These are phyloP conservation scores for Hypoxylon perforatum DNA, from an alignment of 495 filamentous ascomycete genomes.

Conservation along the genomic window DNA sequence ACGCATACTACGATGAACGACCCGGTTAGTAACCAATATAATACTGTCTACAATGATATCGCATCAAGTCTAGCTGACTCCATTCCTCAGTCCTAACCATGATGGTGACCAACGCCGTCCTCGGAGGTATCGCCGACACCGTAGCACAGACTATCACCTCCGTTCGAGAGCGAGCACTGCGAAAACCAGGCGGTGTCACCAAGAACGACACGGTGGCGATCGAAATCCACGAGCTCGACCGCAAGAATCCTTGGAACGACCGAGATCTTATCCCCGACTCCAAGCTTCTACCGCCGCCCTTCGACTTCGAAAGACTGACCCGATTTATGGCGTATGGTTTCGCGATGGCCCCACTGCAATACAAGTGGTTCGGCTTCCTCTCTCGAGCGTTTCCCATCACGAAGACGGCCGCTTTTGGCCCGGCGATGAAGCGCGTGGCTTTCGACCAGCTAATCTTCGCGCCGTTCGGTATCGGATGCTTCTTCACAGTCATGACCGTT, in stretches of 20 bases:
- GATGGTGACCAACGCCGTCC: slow-evolving; percentile 96
- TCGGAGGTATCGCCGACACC: slow-evolving; percentile 94
- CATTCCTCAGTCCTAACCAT: slow-evolving; percentile 80
- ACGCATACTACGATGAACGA: slow-evolving; percentile 87
- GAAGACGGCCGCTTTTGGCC: slow-evolving; percentile 75
- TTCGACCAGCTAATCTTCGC: slow-evolving; percentile 97
- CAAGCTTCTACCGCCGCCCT: slow-evolving; percentile 74
- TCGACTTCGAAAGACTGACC: slow-evolving; percentile 93
- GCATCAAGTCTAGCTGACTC: slow-evolving; percentile 15
- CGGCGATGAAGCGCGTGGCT: slow-evolving; percentile 87
- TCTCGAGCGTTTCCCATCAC: slow-evolving; percentile 86
- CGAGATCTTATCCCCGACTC: slow-evolving; percentile 76
- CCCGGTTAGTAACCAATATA: slow-evolving; percentile 68
- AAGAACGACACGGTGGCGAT: slow-evolving; percentile 82
- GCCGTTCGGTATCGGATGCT: slow-evolving; percentile 84
- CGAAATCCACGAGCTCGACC: slow-evolving; percentile 89
- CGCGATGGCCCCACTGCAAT: slow-evolving; percentile 94
- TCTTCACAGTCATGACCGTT: slow-evolving; percentile 97
- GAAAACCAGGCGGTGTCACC: slow-evolving; percentile 64
- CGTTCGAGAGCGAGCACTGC: slow-evolving; percentile 72
- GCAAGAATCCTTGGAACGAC: slow-evolving; percentile 75
- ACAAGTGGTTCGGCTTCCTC: slow-evolving; percentile 94
- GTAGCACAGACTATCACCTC: slow-evolving; percentile 93
- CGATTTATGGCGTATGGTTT: slow-evolving; percentile 98
- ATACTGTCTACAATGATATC: slow-evolving; percentile 6